phyloP scores from a whole-genome alignment of 2,329 filamentous ascomycete genomes.

The Lojkania enalia region DNA sequence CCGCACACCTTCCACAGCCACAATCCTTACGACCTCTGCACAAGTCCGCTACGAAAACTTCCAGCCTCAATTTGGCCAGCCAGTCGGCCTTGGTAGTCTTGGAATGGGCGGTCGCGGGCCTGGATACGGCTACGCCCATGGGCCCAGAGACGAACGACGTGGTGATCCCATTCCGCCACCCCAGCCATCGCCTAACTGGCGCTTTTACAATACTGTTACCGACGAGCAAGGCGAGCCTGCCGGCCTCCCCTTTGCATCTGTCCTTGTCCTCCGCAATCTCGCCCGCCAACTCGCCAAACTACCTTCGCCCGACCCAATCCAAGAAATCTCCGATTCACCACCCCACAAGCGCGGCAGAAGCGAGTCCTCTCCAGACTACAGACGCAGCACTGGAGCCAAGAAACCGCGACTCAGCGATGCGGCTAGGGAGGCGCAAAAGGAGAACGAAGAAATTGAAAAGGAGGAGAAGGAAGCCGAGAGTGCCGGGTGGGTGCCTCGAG shows the following conservation, averaged over 20 bases:
- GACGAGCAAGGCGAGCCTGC: constrained; percentile 63
- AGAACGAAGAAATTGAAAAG: constrained; percentile 42
- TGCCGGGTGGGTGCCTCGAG: constrained; percentile 66
- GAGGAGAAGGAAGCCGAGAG: constrained; percentile 56
- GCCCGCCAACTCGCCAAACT: constrained; percentile 55
- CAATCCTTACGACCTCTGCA: constrained; percentile 30
- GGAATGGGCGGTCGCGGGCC: constrained; percentile 30
- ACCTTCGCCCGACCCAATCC: constrained; percentile 26
- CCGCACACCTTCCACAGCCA: constrained; percentile 47
- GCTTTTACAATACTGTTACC: constrained; percentile 51
- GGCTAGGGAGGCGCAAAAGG: constrained; percentile 31
- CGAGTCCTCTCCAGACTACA: constrained; percentile 30
- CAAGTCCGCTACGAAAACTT: constrained; percentile 33
- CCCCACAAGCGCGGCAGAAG: constrained; percentile 37
- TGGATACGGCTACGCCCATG: constrained; percentile 18
- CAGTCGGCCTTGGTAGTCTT: constrained; percentile 32
- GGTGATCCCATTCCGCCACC: constrained; percentile 14
- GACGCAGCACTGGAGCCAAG: constrained; percentile 48
- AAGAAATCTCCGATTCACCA: constrained; percentile 32
- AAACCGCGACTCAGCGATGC: constrained; percentile 41
- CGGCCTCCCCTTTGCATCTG: constrained; percentile 77
- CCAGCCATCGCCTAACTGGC: constrained; percentile 33
- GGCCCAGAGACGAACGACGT: constrained; percentile 25
- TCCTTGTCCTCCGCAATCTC: constrained; percentile 77
- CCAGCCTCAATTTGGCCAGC: constrained; percentile 36